A percentile compares a stretch with the other conserved stretches of the same genome.
Conservation (phyloP, 1,139 yeast species). For the Zhuliangozyma parablackwelliae region DNA sequence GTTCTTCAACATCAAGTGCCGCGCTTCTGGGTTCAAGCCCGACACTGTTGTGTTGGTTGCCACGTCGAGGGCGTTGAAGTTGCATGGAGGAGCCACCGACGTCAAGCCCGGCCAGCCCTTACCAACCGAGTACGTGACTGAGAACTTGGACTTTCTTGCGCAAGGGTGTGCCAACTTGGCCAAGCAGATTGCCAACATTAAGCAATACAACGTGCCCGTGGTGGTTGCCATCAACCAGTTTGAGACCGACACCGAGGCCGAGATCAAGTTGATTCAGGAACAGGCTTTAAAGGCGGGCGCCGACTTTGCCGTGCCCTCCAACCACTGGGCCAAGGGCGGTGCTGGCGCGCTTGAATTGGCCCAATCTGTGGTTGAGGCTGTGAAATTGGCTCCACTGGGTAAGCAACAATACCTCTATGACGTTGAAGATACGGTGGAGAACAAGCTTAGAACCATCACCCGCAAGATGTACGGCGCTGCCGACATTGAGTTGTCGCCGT, state of each 20-base stretch:
- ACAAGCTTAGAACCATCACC: constrained; percentile 61
- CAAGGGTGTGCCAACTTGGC: constrained; percentile 70
- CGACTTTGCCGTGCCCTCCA: constrained; percentile 65
- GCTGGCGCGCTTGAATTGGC: constrained; percentile 68
- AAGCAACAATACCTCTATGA: constrained; percentile 58
- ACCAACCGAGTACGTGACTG: constrained; percentile 63
- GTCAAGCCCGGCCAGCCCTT: constrained; percentile 77
- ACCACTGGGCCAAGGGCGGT: constrained; percentile 84
- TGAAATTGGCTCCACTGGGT: constrained; percentile 26
- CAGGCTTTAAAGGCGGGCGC: constrained; percentile 74
- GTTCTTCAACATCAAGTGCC: constrained; percentile 74
- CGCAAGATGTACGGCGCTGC: constrained; percentile 75
- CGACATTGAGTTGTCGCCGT: constrained; percentile 60
- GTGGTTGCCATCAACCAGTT: constrained; percentile 78
- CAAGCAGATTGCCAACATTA: constrained; percentile 69
- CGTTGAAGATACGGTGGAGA: constrained; percentile 56
- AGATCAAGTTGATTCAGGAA: constrained; percentile 56
- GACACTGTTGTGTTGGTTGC: constrained; percentile 76
- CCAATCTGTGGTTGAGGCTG: constrained; percentile 62
- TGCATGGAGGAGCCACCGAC: constrained; percentile 82
- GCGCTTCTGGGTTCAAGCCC: constrained; percentile 69
- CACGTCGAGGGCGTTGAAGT: constrained; percentile 72
- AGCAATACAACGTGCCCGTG: constrained; percentile 69
- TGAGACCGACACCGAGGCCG: constrained; percentile 66
- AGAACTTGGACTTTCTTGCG: constrained; percentile 59